Evolutionary conservation across 2,329 filamentous ascomycete species (phyloP).

Genomic region (Elsinoe fawcettii): DNA sequence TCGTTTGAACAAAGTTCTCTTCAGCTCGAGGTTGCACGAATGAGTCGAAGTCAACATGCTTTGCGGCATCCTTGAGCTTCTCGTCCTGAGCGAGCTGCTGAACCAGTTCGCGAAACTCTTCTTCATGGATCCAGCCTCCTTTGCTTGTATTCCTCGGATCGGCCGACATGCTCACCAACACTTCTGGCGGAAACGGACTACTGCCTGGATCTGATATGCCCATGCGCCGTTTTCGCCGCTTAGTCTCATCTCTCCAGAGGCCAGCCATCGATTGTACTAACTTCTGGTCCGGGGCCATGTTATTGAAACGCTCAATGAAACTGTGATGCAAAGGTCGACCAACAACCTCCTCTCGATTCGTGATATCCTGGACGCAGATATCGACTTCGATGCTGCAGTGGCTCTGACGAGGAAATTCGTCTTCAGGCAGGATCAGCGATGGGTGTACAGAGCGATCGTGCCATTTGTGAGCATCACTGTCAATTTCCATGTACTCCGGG

Average conservation of each 20-base stretch:
- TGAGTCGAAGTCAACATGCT: slow-evolving; percentile 51
- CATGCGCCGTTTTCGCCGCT: slow-evolving; percentile 66
- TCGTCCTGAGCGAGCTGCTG: slow-evolving; percentile 58
- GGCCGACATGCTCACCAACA: slow-evolving; percentile 80
- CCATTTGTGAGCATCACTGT: slow-evolving; percentile 61
- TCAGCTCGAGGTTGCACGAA: slow-evolving; percentile 49
- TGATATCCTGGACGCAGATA: slow-evolving; percentile 77
- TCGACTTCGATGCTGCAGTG: slow-evolving; percentile 88
- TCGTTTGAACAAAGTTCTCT: slow-evolving; percentile 57
- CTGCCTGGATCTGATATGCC: slow-evolving; percentile 55
- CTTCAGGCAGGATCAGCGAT: slow-evolving; percentile 53
- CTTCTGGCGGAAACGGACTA: slow-evolving; percentile 73
- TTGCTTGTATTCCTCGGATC: slow-evolving; percentile 62
- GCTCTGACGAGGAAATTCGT: slow-evolving; percentile 65
- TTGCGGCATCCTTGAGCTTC: slow-evolving; percentile 38
- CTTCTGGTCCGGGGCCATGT: slow-evolving; percentile 61
- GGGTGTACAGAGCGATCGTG: slow-evolving; percentile 63
- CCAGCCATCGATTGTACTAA: slow-evolving; percentile 90
- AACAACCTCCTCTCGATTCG: slow-evolving; percentile 69
- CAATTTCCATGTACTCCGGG: slow-evolving; percentile 59
- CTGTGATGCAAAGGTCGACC: slow-evolving; percentile 78
- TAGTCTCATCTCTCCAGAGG: slow-evolving; percentile 84
- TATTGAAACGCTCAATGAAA: slow-evolving; percentile 65
- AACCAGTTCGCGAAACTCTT: slow-evolving; percentile 66
- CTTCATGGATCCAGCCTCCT: slow-evolving; percentile 90